Percentiles rank a stretch among this genome's conserved stretches.
Conservation (phyloP, 352 stramenopile species). For the Pythium monospermum region DNA sequence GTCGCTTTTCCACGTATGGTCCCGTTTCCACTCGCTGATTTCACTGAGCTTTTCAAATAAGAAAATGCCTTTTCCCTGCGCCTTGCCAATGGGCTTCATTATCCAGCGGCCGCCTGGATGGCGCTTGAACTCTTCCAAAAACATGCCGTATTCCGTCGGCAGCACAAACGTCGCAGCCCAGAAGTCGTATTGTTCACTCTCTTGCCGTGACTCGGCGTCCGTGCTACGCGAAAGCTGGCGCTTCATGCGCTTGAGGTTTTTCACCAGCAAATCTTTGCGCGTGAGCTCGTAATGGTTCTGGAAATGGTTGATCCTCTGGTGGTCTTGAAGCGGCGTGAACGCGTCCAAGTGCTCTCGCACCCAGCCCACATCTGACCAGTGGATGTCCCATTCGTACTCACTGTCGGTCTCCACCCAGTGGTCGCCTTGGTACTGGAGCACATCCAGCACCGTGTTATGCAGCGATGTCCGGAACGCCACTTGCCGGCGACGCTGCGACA, state of each 20-base stretch:
- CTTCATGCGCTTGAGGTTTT: conserved; percentile 91
- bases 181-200: conserved; percentile 55
- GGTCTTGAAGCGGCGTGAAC: conserved; percentile 56
- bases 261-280: conserved; percentile 84
- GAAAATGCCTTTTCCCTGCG: conserved; percentile 70
- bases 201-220: conserved; percentile 25
- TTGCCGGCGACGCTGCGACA: conserved; percentile 4
- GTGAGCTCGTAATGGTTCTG: conserved; percentile 93
- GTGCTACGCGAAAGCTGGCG: conserved; percentile 69
- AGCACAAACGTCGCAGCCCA: conserved; percentile 81
- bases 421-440: conserved; percentile 43
- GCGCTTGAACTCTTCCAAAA: conserved; percentile 63
- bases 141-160: conserved; percentile 84
- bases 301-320: conserved; percentile 90
- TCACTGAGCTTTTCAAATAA: conserved; percentile 76
- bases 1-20: conserved; percentile 24
- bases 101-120: conserved; percentile 83
- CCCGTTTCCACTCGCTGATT: conserved; percentile 67
- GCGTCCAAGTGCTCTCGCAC: conserved; percentile 70
- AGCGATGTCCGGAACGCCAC: conserved; percentile 64
- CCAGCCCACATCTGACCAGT: conserved; percentile 85
- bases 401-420: conserved; percentile 71
- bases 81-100: conserved; percentile 91
- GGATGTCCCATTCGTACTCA: conserved; percentile 75
- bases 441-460: conserved; percentile 77